These are phyloP conservation scores for Fraxinus pennsylvanica DNA, from an alignment of 257 asterid species.

Conservation along the genomic window DNA sequence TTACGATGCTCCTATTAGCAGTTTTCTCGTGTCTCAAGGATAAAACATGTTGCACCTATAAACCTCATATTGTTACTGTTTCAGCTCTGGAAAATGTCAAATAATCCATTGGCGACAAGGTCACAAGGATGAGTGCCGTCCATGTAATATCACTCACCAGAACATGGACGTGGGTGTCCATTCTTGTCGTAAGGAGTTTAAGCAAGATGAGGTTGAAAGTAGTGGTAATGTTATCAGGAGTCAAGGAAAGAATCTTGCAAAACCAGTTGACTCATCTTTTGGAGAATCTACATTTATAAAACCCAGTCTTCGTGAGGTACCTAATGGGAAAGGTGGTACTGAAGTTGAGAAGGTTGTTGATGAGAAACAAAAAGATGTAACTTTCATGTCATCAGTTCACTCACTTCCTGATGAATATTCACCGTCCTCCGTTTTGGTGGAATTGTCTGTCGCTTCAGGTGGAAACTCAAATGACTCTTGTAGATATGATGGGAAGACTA, in stretches of 20 bases:
- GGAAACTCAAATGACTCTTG: conserved; percentile 31
- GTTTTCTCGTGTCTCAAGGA: not conserved
- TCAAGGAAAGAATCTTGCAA: conserved; percentile 34
- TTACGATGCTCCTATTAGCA: not conserved
- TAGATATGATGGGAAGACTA: conserved; percentile 28
- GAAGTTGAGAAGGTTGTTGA: conserved; percentile 25
- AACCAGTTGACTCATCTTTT: conserved; percentile 33
- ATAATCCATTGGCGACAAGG: conserved; percentile 70
- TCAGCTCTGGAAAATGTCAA: conserved; percentile 86
- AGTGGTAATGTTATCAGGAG: conserved; percentile 27
- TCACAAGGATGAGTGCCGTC: conserved; percentile 18
- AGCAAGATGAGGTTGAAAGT: conserved; percentile 35
- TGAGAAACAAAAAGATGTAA: conserved; percentile 29
- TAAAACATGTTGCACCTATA: not conserved
- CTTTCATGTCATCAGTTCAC: conserved; percentile 21
- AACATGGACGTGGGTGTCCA: conserved; percentile 21
- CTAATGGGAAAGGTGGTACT: conserved; percentile 27
- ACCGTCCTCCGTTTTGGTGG: conserved; percentile 28
- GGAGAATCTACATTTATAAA: conserved; percentile 28
- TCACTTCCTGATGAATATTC: conserved; percentile 36
- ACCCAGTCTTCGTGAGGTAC: conserved; percentile 28
- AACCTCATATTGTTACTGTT: conserved; percentile 27
- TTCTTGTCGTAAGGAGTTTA: conserved; percentile 31
- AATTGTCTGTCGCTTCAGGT: conserved; percentile 32
- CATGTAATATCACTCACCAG: conserved; percentile 15